Base-by-base conservation (phyloP, 1,139 yeast genomes). In the Hanseniaspora sp. region DNA sequence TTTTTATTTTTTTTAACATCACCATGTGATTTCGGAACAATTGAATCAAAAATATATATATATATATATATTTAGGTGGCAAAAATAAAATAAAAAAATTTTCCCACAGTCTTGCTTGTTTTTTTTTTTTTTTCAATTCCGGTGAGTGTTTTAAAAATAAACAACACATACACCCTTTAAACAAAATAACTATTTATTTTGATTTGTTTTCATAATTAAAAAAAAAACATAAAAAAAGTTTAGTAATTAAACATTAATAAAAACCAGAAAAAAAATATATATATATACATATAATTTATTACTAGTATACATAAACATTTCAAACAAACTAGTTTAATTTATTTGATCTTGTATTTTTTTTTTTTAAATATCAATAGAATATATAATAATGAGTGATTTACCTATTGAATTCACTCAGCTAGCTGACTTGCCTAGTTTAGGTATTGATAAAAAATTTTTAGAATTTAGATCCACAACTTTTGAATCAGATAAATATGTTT, bases 351-450 rank as follows among this genome's bases (percentile, higher is more conserved):
- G 11, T 11, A 18, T 23, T 23, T 23, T 23, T 23, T 23, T 4
- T 40, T 11, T 15, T 40, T 11, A 6, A 18, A 7, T 7, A 23
- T 40, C 30, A 15, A 38, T 12, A 38, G 29, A 30, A 38, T 11
- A 47, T 28, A 11, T 13, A 12, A 53, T 11, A 6, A 53, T 48
- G 56, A 46, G 54, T 46, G 95, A 86, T 69, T 80, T 87, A 64
- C 98, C 98, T 63, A 92, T 92, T 74, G 95, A 90, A 74, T 88
- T 92, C 73, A 90, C 95, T 64, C 97, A 92, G 75, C 83, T 87
- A 71, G 80, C 87, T 64, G 94, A 84, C 75, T 82, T 90, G 70
- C 79, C 95, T 58, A 75, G 83, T 61, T 74, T 87, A 69, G 96
- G 96, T 59, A 79, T 92, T 67, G 84, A 83, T 66, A 88, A 84